phyloP scores from a whole-genome alignment of 129 eudicot species.

The Helianthus annuus region HanXRQr2.0-SUNRISE NC_035435.2:35419644-35420143 shows the following conservation, averaged over 20 bases:
- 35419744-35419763: constrained; percentile 41
- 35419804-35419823: constrained; percentile 45
- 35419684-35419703: constrained; percentile 8
- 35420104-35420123: not conserved
- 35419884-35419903: constrained; percentile 32
- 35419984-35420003: constrained; percentile 33
- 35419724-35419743: constrained; percentile 40
- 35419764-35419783: constrained; percentile 41
- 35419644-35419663: not conserved
- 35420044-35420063: constrained; percentile 30
- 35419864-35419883: constrained; percentile 87
- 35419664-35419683: not conserved
- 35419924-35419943: constrained; percentile 30
- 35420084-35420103: constrained; percentile 16
- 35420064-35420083: constrained; percentile 23
- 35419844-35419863: constrained; percentile 70
- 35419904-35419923: constrained; percentile 45
- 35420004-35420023: constrained; percentile 35
- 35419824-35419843: constrained; percentile 65
- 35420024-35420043: constrained; percentile 27
- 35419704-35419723: constrained; percentile 43
- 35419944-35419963: constrained; percentile 33
- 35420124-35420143: constrained; percentile 41
- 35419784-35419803: constrained; percentile 48
- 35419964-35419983: constrained; percentile 71